Evolutionary conservation across 305 asterid species (phyloP).

Genomic region (Coffea humblotiana): DNA sequence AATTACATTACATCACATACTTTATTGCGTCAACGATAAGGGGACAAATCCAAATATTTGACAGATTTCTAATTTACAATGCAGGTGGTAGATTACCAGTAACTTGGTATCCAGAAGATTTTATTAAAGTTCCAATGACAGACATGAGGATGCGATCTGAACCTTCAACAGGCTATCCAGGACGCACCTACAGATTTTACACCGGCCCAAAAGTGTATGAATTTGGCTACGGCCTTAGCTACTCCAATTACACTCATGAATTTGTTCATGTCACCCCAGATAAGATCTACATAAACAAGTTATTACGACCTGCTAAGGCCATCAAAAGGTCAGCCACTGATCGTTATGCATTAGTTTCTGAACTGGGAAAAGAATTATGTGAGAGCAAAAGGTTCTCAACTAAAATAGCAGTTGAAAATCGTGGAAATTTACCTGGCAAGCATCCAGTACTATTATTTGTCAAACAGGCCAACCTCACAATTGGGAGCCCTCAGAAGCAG

Average conservation of each 20-base stretch:
- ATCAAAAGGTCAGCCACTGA: conserved; percentile 5
- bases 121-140: conserved; percentile 64
- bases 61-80: neutral
- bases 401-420: conserved; percentile 41
- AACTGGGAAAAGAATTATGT: conserved; percentile 39
- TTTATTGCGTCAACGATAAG: no score
- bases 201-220: conserved; percentile 59
- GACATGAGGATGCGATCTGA: conserved; percentile 81
- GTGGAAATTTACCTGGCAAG: conserved; percentile 48
- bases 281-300: conserved; percentile 29
- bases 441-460: conserved; percentile 55
- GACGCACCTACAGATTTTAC: conserved; percentile 80
- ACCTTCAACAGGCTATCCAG: conserved; percentile 63
- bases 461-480: conserved; percentile 24
- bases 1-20: no score
- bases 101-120: conserved; percentile 78
- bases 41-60: no score
- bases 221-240: conserved; percentile 79
- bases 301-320: neutral
- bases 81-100: conserved; percentile 75
- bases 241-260: conserved; percentile 48
- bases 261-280: conserved; percentile 36
- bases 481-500: conserved; percentile 44
- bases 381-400: conserved; percentile 39
- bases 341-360: conserved; percentile 34